These are phyloP conservation scores for Linnemannia zychae DNA, from an alignment of 192 early-diverging fungal species.

Conservation along the genomic window DNA sequence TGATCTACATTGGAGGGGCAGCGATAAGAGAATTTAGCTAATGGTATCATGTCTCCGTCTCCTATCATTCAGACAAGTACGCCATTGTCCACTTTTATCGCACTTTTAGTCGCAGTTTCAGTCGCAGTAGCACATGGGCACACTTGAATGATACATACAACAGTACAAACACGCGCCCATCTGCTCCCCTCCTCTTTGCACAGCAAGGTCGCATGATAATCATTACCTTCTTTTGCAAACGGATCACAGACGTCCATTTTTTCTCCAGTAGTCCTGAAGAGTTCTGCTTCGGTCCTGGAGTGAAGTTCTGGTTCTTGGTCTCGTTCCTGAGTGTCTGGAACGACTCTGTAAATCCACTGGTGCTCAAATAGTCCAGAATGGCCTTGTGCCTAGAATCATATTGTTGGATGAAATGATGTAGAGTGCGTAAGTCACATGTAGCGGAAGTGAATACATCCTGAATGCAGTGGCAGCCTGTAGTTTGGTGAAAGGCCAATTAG, in stretches of 20 bases:
- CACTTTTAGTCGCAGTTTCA: neutral
- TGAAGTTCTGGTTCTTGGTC: constrained; percentile 78
- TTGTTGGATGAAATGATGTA: neutral
- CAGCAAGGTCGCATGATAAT: constrained; percentile 30
- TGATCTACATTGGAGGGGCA: constrained; percentile 69
- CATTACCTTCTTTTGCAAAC: constrained; percentile 89
- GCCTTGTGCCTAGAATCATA: constrained; percentile 72
- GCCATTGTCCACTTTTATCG: neutral
- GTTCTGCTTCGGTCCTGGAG: constrained; percentile 80
- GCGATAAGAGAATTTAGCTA: neutral
- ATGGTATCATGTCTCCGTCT: neutral
- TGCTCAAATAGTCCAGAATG: constrained; percentile 90
- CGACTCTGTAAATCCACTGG: constrained; percentile 78
- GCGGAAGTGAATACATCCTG: neutral
- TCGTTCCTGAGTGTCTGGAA: constrained; percentile 80
- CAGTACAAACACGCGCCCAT: neutral
- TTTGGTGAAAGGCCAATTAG: neutral
- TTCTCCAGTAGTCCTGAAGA: constrained; percentile 86
- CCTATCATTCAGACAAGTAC: neutral
- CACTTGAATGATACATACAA: neutral
- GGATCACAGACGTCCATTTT: constrained; percentile 97
- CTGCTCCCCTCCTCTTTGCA: neutral
- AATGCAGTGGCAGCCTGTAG: neutral
- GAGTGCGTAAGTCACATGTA: neutral
- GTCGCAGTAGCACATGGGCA: neutral